phyloP scores from a whole-genome alignment of 805 yeast species.

The Nakazawaea siamensis region DNA sequence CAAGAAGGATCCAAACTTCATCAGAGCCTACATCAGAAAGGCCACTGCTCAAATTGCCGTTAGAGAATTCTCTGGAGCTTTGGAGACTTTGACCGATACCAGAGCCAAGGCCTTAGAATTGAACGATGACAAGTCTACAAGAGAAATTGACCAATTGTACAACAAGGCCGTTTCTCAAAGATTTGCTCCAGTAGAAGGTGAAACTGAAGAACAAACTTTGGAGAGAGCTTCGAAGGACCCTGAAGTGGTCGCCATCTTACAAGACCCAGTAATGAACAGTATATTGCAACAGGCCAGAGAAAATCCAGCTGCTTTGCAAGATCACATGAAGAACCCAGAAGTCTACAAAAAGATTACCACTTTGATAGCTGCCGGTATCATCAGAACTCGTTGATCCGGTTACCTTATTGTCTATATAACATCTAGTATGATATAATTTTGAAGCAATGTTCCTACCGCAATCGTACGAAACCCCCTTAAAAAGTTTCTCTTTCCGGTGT shows the following conservation, averaged over 20 bases:
- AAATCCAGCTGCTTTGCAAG: conserved; percentile 94
- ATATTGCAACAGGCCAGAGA: conserved; percentile 89
- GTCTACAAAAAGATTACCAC: conserved; percentile 80
- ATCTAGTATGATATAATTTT: too few relatives aligned
- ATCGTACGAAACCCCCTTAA: neutral
- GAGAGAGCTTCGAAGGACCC: conserved; percentile 89
- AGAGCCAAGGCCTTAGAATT: conserved; percentile 63
- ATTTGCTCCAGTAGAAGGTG: conserved; percentile 76
- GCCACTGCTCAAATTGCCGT: conserved; percentile 90
- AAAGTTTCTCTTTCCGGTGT: too few relatives aligned
- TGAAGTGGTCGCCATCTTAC: conserved; percentile 82
- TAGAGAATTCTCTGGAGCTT: conserved; percentile 75
- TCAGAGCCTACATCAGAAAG: conserved; percentile 94
- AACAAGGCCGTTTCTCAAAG: conserved; percentile 73
- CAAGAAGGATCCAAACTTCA: conserved; percentile 76
- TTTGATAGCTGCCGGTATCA: conserved; percentile 93
- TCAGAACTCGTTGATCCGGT: conserved; percentile 61
- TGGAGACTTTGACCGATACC: conserved; percentile 76
- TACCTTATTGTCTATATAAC: too few relatives aligned
- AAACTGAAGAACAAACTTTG: conserved; percentile 90
- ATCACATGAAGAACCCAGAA: conserved; percentile 96
- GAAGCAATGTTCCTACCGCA: neutral
- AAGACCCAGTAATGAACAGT: conserved; percentile 94
- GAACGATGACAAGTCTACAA: conserved; percentile 49
- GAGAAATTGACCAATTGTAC: conserved; percentile 78